Evolutionary conservation across 192 early-diverging fungal species (phyloP).

Genomic region (Rhizoclosmatium globosum): DNA sequence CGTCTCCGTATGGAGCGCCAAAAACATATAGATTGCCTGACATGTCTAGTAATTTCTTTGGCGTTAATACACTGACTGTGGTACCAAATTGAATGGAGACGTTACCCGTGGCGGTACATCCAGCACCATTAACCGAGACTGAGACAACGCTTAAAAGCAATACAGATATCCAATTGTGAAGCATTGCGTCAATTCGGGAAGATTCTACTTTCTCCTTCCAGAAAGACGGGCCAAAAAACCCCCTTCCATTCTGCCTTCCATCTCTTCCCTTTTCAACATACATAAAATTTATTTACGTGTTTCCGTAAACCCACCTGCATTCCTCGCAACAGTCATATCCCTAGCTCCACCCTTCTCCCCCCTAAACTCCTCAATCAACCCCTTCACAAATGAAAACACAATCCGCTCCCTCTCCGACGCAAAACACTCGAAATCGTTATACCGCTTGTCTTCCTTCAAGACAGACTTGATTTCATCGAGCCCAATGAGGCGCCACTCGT

Average conservation of each 20-base stretch:
- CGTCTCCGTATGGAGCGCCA: constrained; percentile 26
- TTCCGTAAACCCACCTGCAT: constrained; percentile 28
- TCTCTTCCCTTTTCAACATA: too few relatives aligned
- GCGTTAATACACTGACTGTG: too few relatives aligned
- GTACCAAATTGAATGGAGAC: too few relatives aligned
- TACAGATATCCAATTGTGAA: too few relatives aligned
- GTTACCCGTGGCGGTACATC: too few relatives aligned
- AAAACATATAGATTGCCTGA: constrained; percentile 14
- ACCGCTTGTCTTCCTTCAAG: constrained; percentile 63
- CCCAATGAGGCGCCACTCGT: constrained; percentile 51
- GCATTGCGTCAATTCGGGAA: too few relatives aligned
- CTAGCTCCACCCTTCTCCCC: constrained; percentile 36
- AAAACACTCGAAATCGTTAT: constrained; percentile 49
- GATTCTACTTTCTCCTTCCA: too few relatives aligned
- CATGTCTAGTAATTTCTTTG: neutral
- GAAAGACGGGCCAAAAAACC: too few relatives aligned
- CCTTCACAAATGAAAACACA: constrained; percentile 43
- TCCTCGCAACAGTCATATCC: constrained; percentile 25
- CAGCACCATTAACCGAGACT: too few relatives aligned
- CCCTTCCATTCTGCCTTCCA: too few relatives aligned
- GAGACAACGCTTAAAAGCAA: too few relatives aligned
- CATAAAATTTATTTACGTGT: too few relatives aligned
- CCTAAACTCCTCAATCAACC: constrained; percentile 32
- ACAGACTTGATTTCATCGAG: constrained; percentile 60
- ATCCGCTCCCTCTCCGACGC: constrained; percentile 51